Base-by-base conservation (phyloP, 2,329 filamentous ascomycete genomes). In the Incumbomyces delicatus region DNA sequence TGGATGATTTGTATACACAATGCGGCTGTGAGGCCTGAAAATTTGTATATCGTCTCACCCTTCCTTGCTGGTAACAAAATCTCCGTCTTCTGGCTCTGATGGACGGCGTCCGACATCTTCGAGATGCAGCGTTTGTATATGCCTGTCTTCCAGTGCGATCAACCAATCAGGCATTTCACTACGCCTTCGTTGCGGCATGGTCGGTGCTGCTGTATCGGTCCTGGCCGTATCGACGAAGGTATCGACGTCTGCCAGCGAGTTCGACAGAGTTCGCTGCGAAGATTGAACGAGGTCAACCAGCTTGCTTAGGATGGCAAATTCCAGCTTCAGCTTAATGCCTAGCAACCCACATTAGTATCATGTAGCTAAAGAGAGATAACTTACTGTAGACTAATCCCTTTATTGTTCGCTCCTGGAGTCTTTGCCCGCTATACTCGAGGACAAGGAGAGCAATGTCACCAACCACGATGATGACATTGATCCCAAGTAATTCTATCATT, bases 401-500 rank as follows among this genome's bases (percentile, higher is more conserved):
- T 49, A 66, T 63, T 43, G 61, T 60, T 8, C 63, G 62, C 51
- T 71, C 66, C 10, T 69, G 50, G 1, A 60, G 54, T 22, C 66
- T 65, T 22, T 67, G 62, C 16, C 63, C 60, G 13, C 63, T 62
- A 50, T 67, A 68, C 27, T 66, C 57, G 2, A 68, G 53, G 17
- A 60, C 62, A 8, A 74, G 54, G 12, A 71, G 41, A 2, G 63
- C 62, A 47, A 69, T 53, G 50, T 75, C 71, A 13, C 75, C 60
- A 1, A 66, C 22, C 8, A 75, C 63, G 14, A 75, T 66, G 17
- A 73, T 38, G 0, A 70, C 50, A 52, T 74, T 74, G 37, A 70
- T 63, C 27, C 74, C 64, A 46, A 82, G 76, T 63, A 81, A 75
- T 42, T 62, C 68, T 1, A 78, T 62, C 0, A 76, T 70, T 14